These are phyloP conservation scores for Xylariales sp. DNA, from an alignment of 2,329 filamentous ascomycete species.

Conservation along the genomic window DNA sequence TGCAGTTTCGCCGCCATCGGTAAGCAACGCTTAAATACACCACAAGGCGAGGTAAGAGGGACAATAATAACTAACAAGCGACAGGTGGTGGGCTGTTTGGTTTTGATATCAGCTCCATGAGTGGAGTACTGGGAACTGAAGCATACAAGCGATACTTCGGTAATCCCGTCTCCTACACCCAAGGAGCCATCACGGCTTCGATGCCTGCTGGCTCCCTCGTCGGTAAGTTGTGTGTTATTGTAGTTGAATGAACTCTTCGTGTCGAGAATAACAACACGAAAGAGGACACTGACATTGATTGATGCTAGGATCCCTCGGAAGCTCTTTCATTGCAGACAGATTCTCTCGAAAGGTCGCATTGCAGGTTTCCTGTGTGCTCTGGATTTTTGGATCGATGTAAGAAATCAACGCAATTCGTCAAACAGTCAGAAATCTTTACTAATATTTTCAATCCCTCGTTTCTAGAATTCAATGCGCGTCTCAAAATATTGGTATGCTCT, in stretches of 20 bases:
- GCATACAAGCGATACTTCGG: constrained; percentile 71
- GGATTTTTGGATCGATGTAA: constrained; percentile 42
- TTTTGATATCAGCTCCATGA: constrained; percentile 76
- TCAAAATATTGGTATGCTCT: constrained; percentile 66
- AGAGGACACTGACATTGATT: no score
- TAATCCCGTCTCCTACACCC: constrained; percentile 51
- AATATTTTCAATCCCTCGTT: no score
- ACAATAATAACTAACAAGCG: no score
- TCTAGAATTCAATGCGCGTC: constrained; percentile 55
- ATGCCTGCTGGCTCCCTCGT: constrained; percentile 72
- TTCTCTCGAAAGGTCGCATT: constrained; percentile 45
- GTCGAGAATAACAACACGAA: no score
- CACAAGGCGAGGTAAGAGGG: constrained; percentile 13
- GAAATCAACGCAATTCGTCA: no score
- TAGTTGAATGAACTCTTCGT: no score
- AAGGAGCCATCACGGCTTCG: constrained; percentile 67
- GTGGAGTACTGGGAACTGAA: constrained; percentile 59
- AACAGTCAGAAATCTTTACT: no score
- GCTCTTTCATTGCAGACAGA: constrained; percentile 46
- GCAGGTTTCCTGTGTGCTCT: constrained; percentile 45
- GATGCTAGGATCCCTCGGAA: constrained; percentile 41
- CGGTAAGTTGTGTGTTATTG: constrained; percentile 31
- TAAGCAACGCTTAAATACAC: constrained; percentile 21
- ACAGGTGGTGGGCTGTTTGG: constrained; percentile 71
- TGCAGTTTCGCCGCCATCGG: constrained; percentile 60